Percentiles rank a stretch among this genome's conserved stretches.
Conservation (phyloP, 176 grass and related monocot species). For the Carex kokanica region DNA sequence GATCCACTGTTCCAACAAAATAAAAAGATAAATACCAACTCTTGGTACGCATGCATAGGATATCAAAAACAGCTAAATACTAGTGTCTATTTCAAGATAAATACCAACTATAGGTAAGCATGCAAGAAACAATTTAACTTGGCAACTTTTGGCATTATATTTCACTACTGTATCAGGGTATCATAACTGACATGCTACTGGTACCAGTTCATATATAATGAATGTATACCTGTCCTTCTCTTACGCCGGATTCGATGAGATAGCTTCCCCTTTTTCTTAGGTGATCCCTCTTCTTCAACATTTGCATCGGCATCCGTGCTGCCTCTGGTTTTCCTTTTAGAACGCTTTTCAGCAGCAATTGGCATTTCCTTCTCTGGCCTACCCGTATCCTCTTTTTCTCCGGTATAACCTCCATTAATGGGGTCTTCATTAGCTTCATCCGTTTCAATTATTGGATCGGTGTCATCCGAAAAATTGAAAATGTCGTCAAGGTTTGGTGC, state of each 20-base stretch:
- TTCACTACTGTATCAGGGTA: background rate
- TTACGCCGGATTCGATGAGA: conserved; percentile 13
- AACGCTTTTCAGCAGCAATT: background rate
- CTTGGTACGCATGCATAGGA: background rate
- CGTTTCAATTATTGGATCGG: background rate
- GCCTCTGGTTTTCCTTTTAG: background rate
- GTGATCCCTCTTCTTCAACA: background rate
- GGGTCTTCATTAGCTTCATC: background rate
- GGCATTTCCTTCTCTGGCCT: background rate
- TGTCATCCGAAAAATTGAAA: conserved; percentile 14
- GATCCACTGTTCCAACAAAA: conserved; percentile 16
- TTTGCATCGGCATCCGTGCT: conserved; percentile 12
- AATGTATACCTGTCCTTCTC: conserved; percentile 21
- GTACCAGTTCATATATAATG: background rate
- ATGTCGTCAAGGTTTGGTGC: background rate
- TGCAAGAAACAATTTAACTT: background rate
- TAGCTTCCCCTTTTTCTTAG: conserved; percentile 16
- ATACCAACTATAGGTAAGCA: background rate
- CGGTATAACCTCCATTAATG: background rate
- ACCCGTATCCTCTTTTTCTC: background rate
- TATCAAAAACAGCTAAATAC: background rate
- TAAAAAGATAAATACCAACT: background rate
- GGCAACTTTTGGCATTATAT: background rate
- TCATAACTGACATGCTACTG: background rate
- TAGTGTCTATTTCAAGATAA: background rate